Base-by-base conservation (phyloP, 306 rosid genomes). In the Vicia faba region DNA sequence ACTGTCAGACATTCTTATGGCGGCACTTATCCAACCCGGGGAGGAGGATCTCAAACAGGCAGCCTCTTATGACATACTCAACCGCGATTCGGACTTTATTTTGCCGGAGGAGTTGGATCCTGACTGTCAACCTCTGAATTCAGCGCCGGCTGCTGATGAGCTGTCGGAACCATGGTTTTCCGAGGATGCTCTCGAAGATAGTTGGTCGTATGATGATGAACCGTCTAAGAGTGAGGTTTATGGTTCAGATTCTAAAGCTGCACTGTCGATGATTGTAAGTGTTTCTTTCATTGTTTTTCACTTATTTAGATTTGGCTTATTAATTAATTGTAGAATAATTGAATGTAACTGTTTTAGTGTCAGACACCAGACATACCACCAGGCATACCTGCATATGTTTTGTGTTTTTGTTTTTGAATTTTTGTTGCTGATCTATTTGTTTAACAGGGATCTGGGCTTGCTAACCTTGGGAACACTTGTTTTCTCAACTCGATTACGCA, bases 381-480 rank as follows among this genome's bases (percentile, higher is more conserved):
- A 14, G 20, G 5, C 20, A 45, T 18, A 14, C 20, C 19, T n/a
- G 0, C 50, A 45, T 14, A n/a, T 7, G 50, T 45, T 12, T 36
- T 43, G 7, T 43, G 15, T 5, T 74, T 67, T 9, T 50, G 31
- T 60, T 25, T 55, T 26, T 60, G 1, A 56, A 0, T 12, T 11
- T 53, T 63, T 64, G 59, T 45, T 59, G 11, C 35, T 64, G 3
- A 19, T 44, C 23, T 69, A 39, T 69, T 55, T 54, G 64, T 57
- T 77, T 76, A 0, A 41, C 80, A 92, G 98, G 96, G 98, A 18
- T 88, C 96, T 2, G 98, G 98, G 38, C 87, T 92, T 58, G 11
- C 36, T 16, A 92, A 92, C 76, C 84, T 92, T 11, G 96, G 98
- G 0, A 92, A 89, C 70, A 87, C 98, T 1, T 92, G 98, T 69